These are phyloP conservation scores for Naganishia sp. DNA, from an alignment of 1,284 basidiomycete species.

Conservation along the genomic window DNA sequence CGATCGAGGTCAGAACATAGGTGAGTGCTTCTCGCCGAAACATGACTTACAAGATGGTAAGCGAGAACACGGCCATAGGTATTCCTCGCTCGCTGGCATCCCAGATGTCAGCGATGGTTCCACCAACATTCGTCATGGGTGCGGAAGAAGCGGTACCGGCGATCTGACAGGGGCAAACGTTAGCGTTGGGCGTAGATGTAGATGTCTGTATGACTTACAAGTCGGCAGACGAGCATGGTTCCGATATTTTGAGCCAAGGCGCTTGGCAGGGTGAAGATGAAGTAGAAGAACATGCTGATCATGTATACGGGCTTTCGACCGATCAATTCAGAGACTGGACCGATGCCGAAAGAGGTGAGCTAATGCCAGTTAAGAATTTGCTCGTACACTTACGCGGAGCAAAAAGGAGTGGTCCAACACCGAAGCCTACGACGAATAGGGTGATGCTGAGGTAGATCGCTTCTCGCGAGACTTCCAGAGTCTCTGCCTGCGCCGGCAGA, in stretches of 20 bases:
- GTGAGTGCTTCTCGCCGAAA: not conserved
- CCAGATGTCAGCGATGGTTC: conserved; percentile 56
- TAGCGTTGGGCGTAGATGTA: not conserved
- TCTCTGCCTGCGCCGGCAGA: conserved; percentile 45
- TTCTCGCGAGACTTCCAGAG: conserved; percentile 52
- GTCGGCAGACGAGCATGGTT: conserved; percentile 55
- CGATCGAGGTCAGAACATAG: conserved; percentile 34
- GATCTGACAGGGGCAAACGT: conserved; percentile 35
- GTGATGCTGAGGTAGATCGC: conserved; percentile 53
- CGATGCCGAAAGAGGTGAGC: conserved; percentile 28
- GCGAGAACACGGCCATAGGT: conserved; percentile 55
- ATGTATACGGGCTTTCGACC: conserved; percentile 53
- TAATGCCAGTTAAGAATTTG: too few relatives aligned
- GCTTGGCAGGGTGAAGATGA: conserved; percentile 53
- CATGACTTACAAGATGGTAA: conserved; percentile 20
- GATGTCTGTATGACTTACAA: conserved; percentile 35
- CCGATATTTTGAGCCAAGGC: conserved; percentile 55
- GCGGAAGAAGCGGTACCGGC: conserved; percentile 55
- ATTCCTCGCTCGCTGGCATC: conserved; percentile 53
- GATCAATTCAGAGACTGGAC: conserved; percentile 47
- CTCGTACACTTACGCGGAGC: conserved; percentile 44
- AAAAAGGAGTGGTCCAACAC: conserved; percentile 53
- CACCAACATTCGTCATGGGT: conserved; percentile 57
- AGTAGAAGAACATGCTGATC: conserved; percentile 53
- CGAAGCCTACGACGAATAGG: conserved; percentile 57